phyloP scores from a whole-genome alignment of 2,329 filamentous ascomycete species.

The Knufia fluminis region DNA sequence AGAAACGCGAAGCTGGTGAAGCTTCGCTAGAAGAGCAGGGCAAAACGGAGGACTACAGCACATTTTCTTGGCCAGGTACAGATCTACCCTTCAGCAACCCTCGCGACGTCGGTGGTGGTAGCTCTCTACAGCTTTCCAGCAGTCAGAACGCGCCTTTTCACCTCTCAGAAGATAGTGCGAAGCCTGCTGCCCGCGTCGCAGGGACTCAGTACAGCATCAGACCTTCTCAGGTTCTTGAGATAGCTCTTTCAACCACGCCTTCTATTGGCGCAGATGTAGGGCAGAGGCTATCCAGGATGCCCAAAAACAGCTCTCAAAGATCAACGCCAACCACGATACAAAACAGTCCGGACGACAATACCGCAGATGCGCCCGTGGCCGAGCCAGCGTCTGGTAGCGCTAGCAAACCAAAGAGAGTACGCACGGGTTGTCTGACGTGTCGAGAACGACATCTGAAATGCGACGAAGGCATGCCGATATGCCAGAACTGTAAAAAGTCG shows the following conservation, averaged over 20 bases:
- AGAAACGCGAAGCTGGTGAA: neutral
- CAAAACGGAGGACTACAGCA: slow-evolving; percentile 1
- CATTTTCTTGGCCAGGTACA: neutral
- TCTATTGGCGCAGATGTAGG: slow-evolving; percentile 17
- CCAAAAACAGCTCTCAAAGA: slow-evolving; percentile 18
- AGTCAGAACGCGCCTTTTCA: neutral
- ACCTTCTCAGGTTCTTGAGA: neutral
- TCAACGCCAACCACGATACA: slow-evolving; percentile 17
- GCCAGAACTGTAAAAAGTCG: slow-evolving; percentile 79
- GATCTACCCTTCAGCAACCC: neutral
- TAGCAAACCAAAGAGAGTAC: slow-evolving; percentile 68
- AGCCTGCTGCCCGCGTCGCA: too few relatives aligned
- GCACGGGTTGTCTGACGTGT: slow-evolving; percentile 86
- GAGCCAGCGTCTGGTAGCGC: slow-evolving; percentile 12
- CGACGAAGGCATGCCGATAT: slow-evolving; percentile 60
- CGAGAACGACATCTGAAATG: slow-evolving; percentile 85
- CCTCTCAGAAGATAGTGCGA: too few relatives aligned
- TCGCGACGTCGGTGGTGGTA: neutral
- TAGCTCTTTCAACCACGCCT: slow-evolving; percentile 16
- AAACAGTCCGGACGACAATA: slow-evolving; percentile 18
- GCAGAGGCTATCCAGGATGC: slow-evolving; percentile 14
- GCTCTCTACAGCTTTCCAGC: neutral
- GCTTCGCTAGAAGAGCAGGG: neutral
- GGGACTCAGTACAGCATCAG: too few relatives aligned
- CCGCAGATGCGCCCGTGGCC: slow-evolving; percentile 10